Evolutionary conservation across 2,329 filamentous ascomycete species (phyloP).

Genomic region (Rhynchosporium graminicola): DNA sequence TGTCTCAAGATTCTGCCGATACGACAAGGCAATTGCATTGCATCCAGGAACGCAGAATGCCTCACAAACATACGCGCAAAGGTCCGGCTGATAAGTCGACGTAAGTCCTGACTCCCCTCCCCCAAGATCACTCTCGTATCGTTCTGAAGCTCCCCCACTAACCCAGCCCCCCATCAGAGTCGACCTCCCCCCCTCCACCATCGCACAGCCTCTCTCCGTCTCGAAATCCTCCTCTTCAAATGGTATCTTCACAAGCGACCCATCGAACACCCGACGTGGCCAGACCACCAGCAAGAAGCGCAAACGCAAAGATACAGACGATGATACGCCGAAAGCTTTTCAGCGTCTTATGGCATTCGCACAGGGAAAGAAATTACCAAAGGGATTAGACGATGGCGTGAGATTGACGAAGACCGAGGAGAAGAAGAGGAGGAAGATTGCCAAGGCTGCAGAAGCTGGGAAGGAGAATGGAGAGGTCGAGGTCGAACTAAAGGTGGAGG

Average conservation of each 20-base stretch:
- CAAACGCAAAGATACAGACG: constrained; percentile 52
- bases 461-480: constrained; percentile 26
- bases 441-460: constrained; percentile 25
- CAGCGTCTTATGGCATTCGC: constrained; percentile 78
- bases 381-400: constrained; percentile 72
- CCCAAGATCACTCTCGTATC: neutral
- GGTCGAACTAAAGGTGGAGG: constrained; percentile 28
- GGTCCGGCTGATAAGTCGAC: constrained; percentile 54
- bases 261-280: constrained; percentile 30
- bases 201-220: constrained; percentile 60
- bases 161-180: constrained; percentile 36
- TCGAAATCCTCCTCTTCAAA: constrained; percentile 47
- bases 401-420: constrained; percentile 41
- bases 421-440: constrained; percentile 30
- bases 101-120: constrained; percentile 45
- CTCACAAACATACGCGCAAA: constrained; percentile 81
- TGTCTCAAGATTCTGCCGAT: too few species aligned
- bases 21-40: too few species aligned
- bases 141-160: neutral
- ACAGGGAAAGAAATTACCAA: constrained; percentile 58
- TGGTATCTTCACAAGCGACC: constrained; percentile 41
- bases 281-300: constrained; percentile 46
- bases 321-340: constrained; percentile 90
- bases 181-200: constrained; percentile 57
- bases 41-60: constrained; percentile 54